Conservation (phyloP, 768 basidiomycete species). For the Russula earlei region DNA sequence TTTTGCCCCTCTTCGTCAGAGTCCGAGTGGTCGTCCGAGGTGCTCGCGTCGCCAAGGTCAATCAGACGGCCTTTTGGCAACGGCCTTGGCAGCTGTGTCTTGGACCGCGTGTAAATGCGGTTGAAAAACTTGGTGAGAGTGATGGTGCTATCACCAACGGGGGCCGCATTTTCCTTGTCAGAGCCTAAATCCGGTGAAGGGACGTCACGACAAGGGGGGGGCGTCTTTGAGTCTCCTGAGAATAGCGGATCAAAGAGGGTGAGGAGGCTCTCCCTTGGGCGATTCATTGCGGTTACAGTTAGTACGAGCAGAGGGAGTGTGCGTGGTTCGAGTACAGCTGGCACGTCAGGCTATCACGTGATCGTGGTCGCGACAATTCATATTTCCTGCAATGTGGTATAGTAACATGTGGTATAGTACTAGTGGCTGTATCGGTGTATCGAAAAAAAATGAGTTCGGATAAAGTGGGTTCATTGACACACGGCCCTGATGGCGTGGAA, state of each 20-base stretch:
- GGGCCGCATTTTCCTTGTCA: constrained; percentile 18
- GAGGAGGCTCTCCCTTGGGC: constrained; percentile 19
- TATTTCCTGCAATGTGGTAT: no score
- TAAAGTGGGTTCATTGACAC: no score
- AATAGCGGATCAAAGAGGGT: constrained; percentile 18
- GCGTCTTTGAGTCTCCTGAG: not conserved
- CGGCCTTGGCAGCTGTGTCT: not conserved
- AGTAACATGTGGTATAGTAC: no score
- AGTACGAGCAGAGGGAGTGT: not conserved
- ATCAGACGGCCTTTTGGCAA: constrained; percentile 11
- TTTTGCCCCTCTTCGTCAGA: not conserved
- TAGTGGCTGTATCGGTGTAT: no score
- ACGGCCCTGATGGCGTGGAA: no score
- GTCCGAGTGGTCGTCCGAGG: not conserved
- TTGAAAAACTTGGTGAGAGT: constrained; percentile 20
- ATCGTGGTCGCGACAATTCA: no score
- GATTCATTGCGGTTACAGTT: constrained; percentile 11
- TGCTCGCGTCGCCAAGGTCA: constrained; percentile 7
- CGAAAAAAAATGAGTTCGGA: no score
- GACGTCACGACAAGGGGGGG: not conserved
- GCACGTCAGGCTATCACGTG: not conserved
- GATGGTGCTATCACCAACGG: constrained; percentile 8
- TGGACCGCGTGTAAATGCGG: constrained; percentile 14
- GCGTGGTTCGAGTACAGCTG: not conserved
- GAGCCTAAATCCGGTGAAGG: constrained; percentile 16